A percentile compares a stretch with the other conserved stretches of the same genome.
phyloP scores from a whole-genome alignment of 495 filamentous ascomycete genomes.

The Ascodesmis nigricans region DNA sequence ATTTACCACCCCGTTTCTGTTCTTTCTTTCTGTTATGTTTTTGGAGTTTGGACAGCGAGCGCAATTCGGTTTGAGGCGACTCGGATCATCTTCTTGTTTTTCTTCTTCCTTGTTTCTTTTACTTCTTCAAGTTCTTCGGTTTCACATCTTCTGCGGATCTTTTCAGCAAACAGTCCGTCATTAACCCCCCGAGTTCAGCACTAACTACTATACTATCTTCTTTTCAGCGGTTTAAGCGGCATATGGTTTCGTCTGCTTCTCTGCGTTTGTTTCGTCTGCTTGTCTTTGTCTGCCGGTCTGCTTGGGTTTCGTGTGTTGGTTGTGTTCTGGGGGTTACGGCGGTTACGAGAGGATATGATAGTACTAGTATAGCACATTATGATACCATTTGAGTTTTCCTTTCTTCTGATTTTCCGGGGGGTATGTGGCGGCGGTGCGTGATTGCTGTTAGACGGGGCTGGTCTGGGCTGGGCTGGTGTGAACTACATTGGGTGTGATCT shows the following conservation, averaged over 20 bases:
- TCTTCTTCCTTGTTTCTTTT: constrained; percentile 3
- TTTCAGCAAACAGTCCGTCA: no score
- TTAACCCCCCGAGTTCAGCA: no score
- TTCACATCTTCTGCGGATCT: no score
- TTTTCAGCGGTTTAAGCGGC: constrained; percentile 3
- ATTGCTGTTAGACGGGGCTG: no score
- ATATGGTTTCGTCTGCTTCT: constrained; percentile 7
- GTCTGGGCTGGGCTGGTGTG: no score
- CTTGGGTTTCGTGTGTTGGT: constrained; percentile 5
- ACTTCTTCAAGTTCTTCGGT: constrained; percentile 7
- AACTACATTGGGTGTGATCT: no score
- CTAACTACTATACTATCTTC: no score
- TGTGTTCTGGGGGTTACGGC: neutral
- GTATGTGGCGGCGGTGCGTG: no score
- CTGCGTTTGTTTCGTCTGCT: constrained; percentile 2
- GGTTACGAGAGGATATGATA: neutral
- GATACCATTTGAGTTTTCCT: constrained; percentile 4
- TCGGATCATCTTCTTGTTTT: constrained; percentile 5
- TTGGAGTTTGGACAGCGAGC: constrained; percentile 6
- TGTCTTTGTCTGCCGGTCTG: constrained; percentile 3
- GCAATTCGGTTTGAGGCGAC: constrained; percentile 4
- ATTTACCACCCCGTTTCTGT: constrained; percentile 9
- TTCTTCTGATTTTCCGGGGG: neutral
- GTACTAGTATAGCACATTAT: constrained; percentile 6
- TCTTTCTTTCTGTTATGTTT: constrained; percentile 6